Conservation (phyloP, 192 early-diverging fungal species). For the Phlyctochytrium bullatum region DNA sequence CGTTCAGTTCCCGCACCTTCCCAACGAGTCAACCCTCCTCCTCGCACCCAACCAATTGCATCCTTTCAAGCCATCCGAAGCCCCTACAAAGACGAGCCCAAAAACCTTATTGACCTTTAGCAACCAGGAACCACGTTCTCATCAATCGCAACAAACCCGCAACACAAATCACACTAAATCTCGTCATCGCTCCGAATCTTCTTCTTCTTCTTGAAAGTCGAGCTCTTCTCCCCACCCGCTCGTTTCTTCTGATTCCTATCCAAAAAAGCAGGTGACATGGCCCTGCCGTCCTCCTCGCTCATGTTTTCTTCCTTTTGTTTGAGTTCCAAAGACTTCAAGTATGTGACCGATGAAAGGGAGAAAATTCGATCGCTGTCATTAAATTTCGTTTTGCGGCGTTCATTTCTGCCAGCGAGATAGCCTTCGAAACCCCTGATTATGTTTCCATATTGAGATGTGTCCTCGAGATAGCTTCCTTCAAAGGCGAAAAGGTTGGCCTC, state of each 20-base stretch:
- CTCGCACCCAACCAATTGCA: no score
- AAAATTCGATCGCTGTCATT: conserved; percentile 81
- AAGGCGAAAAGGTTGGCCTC: conserved; percentile 81
- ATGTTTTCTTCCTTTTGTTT: neutral
- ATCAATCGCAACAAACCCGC: no score
- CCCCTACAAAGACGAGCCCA: no score
- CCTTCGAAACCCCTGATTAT: conserved; percentile 87
- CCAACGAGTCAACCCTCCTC: no score
- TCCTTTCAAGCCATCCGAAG: no score
- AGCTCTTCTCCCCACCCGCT: no score
- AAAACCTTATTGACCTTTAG: no score
- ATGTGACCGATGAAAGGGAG: conserved; percentile 67
- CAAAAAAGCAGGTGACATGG: neutral
- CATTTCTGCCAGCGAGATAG: conserved; percentile 65
- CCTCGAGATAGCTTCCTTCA: conserved; percentile 88
- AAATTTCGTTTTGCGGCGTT: conserved; percentile 65
- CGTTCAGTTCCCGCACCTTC: no score
- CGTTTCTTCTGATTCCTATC: neutral
- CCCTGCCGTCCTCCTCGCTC: neutral
- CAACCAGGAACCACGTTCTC: no score
- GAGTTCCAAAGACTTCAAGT: conserved; percentile 22
- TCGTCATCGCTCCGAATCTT: no score
- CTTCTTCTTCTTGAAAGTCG: no score
- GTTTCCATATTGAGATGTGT: conserved; percentile 79
- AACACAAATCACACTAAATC: no score